Evolutionary conservation across 805 yeast species (phyloP).

Genomic region (Zygotorulaspora florentina): DNA sequence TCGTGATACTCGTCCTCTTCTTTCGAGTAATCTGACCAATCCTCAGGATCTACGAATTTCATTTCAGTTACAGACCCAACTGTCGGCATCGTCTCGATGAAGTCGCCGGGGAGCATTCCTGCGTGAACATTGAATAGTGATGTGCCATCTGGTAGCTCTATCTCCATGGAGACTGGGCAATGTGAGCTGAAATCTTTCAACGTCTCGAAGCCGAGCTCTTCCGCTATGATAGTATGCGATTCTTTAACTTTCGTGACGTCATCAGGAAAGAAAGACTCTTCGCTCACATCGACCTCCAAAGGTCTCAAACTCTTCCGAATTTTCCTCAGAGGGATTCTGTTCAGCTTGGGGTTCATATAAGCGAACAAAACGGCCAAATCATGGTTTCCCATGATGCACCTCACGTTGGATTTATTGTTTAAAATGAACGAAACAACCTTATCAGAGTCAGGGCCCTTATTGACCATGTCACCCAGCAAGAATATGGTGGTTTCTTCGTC

Average conservation of each 20-base stretch:
- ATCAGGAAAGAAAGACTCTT: constrained; percentile 15
- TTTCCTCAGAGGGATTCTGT: constrained; percentile 24
- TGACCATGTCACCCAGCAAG: constrained; percentile 77
- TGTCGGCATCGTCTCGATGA: constrained; percentile 45
- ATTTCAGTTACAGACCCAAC: constrained; percentile 64
- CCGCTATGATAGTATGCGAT: constrained; percentile 21
- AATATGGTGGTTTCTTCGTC: constrained; percentile 44
- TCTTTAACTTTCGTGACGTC: constrained; percentile 17
- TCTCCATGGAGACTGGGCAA: constrained; percentile 21
- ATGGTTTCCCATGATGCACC: constrained; percentile 86
- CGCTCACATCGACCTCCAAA: constrained; percentile 15
- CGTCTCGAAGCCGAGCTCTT: constrained; percentile 19
- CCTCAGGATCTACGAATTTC: constrained; percentile 63
- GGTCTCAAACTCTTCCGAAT: constrained; percentile 32
- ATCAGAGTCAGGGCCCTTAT: constrained; percentile 77
- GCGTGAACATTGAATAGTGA: constrained; percentile 72
- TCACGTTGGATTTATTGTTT: constrained; percentile 44
- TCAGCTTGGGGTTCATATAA: constrained; percentile 42
- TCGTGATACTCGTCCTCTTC: constrained; percentile 21
- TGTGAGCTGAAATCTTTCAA: constrained; percentile 19
- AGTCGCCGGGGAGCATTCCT: constrained; percentile 66
- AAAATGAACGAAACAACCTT: constrained; percentile 65
- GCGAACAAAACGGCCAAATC: constrained; percentile 65
- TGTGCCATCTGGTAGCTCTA: constrained; percentile 17
- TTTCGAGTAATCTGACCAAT: constrained; percentile 43